phyloP scores from a whole-genome alignment of 73 alveolate genomes.

The Symbiodinium natans region DNA sequence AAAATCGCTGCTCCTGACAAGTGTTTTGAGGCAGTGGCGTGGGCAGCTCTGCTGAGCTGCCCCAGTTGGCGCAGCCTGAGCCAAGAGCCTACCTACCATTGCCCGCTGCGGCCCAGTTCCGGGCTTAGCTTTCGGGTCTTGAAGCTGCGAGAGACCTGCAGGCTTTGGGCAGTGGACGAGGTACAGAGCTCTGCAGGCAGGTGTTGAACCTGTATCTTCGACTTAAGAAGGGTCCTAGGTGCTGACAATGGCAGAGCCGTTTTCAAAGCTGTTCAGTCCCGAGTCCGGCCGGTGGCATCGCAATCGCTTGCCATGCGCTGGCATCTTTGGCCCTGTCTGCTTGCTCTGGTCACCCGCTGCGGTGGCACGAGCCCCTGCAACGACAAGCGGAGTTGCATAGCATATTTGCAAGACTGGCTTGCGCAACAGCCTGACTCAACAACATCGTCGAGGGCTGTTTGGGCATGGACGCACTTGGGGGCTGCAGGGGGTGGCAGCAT shows the following conservation, averaged over 20 bases:
- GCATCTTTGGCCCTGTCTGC: not conserved
- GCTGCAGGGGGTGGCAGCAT: not conserved
- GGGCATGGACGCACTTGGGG: not conserved
- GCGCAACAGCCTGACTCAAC: not conserved
- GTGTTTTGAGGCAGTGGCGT: not conserved
- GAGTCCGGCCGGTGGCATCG: too few relatives aligned
- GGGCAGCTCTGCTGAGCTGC: not conserved
- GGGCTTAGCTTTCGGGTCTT: too few relatives aligned
- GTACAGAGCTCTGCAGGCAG: not conserved
- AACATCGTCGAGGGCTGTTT: not conserved
- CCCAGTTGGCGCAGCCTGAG: not conserved
- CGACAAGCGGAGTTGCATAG: not conserved
- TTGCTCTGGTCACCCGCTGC: not conserved
- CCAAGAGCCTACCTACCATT: not conserved
- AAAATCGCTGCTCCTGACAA: not conserved
- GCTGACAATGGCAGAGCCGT: not conserved
- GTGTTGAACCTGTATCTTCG: too few relatives aligned
- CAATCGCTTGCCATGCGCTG: not conserved
- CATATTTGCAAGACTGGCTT: not conserved
- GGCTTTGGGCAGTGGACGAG: not conserved
- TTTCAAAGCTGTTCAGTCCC: not conserved
- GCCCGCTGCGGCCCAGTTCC: too few relatives aligned
- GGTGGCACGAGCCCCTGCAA: not conserved
- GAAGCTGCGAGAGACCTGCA: not conserved
- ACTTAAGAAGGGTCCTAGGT: too few relatives aligned